A percentile compares a stretch with the other conserved stretches of the same genome.
phyloP scores from a whole-genome alignment of 2,329 filamentous ascomycete species.

The Fusarium staphyleae region DNA sequence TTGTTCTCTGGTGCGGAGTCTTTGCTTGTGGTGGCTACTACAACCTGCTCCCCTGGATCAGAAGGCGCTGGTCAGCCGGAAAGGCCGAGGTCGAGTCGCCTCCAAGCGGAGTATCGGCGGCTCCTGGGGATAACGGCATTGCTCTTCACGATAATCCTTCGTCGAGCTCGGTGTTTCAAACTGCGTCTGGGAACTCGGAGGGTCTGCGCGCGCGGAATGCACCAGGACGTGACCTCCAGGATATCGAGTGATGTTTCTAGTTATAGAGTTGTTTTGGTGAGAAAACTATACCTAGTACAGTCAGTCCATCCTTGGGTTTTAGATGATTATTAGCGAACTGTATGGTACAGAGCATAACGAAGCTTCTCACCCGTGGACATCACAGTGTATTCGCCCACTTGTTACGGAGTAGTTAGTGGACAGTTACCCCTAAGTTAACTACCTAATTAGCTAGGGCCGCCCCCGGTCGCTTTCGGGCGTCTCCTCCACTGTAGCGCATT shows the following conservation, averaged over 20 bases:
- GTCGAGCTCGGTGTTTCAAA: slow-evolving; percentile 70
- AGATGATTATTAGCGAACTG: too few species aligned
- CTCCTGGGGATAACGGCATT: slow-evolving; percentile 34
- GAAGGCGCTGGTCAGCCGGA: slow-evolving; percentile 15
- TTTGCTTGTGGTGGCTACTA: slow-evolving; percentile 71
- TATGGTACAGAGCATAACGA: too few species aligned
- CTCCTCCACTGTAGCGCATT: neutral
- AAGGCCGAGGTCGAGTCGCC: neutral
- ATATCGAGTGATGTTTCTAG: slow-evolving; percentile 16
- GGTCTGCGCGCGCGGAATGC: slow-evolving; percentile 18
- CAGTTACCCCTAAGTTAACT: neutral
- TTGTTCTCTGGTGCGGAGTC: slow-evolving; percentile 71
- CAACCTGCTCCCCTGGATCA: slow-evolving; percentile 63
- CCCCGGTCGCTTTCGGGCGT: neutral
- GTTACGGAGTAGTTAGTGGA: neutral
- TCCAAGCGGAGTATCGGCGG: neutral
- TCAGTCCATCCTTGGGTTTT: too few species aligned
- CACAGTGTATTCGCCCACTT: neutral
- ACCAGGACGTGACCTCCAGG: neutral
- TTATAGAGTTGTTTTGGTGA: neutral
- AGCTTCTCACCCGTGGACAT: too few species aligned
- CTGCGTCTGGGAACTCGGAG: slow-evolving; percentile 42
- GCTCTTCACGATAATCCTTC: slow-evolving; percentile 60
- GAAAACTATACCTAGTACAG: too few species aligned
- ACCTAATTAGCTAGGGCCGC: slow-evolving; percentile 1